Evolutionary conservation across 1,139 yeast genomes (phyloP), one percentile per base, ranked within the genome.

Genomic region (Suhomyces choctaworum): DNA sequence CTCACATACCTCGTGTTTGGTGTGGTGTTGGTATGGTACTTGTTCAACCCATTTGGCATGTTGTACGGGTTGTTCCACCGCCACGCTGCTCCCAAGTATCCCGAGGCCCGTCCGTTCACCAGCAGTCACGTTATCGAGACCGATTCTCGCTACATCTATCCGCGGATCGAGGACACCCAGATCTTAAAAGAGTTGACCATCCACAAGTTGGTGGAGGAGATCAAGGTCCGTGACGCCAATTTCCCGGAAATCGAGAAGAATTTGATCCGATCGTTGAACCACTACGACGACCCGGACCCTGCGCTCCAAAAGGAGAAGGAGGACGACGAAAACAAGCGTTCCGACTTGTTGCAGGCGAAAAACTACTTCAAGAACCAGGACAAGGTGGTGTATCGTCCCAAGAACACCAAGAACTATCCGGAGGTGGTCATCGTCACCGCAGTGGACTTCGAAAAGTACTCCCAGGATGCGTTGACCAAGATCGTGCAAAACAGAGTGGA

Each of bases 401-500:
- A 60, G 37, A 45, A 45, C 22, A 55, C 61, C 8, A 54, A 60
- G n/a, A 59, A 60, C 30, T 70, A 74, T 24, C 95, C 95, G 3
- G 80, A 80, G 39, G 72, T 85, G 22, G 78, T 90, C 20, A 55
- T 90, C 25, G 96, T 90, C n/a, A 81, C 95, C 1, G 80, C 83
- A 3, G 64, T 90, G 23, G 95, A 89, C 61, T 86, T 78, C 51
- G 86, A 80, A 39, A 76, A 70, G 44, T 83, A 81, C 53, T 78
- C 82, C 25, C 51, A 73, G 37, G 74, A 75, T 8, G 77, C 80
- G 22, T 64, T 87, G 40, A 77, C 82, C 14, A 74, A 73, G 39
- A 68, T 88, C 33, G 82, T 86, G 10, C 89, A 85, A 52, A 88
- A 88, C 58, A 76, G 96, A 53, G 82, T 83, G 20, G 84, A 82